These are phyloP conservation scores for Narthecium ossifragum DNA, from an alignment of 106 monocot genomes.

Conservation along the genomic window DNA sequence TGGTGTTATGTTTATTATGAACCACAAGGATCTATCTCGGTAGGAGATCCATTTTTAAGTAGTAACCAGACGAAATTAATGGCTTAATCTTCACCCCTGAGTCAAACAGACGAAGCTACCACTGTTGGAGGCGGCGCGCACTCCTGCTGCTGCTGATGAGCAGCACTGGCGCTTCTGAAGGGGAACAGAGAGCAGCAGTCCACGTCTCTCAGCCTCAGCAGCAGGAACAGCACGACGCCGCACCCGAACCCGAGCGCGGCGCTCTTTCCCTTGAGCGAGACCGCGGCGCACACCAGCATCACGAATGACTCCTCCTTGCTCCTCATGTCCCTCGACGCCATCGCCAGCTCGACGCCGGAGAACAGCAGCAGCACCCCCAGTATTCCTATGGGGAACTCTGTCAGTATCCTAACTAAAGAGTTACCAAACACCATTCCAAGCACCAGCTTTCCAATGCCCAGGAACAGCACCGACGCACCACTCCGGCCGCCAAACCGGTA, in stretches of 20 bases:
- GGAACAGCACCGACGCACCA: conserved; percentile 70
- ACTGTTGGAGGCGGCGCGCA: no score
- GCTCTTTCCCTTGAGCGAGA: conserved; percentile 75
- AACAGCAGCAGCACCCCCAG: conserved; percentile 86
- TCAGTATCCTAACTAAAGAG: conserved; percentile 69
- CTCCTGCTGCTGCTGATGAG: no score
- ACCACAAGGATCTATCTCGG: no score
- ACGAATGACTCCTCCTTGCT: conserved; percentile 87
- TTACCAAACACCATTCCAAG: conserved; percentile 65
- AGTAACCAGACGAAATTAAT: no score
- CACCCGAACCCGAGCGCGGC: conserved; percentile 78
- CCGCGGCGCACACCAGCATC: conserved; percentile 83
- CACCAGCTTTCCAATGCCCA: conserved; percentile 61
- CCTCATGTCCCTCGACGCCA: conserved; percentile 92
- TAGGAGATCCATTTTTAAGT: no score
- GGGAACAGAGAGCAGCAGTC: conserved; percentile 8
- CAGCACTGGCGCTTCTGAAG: no score
- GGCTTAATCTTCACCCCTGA: no score
- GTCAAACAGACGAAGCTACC: no score
- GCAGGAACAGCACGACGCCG: conserved; percentile 44
- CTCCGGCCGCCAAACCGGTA: conserved; percentile 91
- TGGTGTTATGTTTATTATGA: no score
- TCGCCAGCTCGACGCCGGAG: conserved; percentile 90
- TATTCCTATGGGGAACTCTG: conserved; percentile 75
- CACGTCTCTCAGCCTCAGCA: conserved; percentile 54